Evolutionary conservation across 495 filamentous ascomycete genomes (phyloP), one percentile per base, ranked within the genome.

Genomic region (Cenococcum geophilum): DNA sequence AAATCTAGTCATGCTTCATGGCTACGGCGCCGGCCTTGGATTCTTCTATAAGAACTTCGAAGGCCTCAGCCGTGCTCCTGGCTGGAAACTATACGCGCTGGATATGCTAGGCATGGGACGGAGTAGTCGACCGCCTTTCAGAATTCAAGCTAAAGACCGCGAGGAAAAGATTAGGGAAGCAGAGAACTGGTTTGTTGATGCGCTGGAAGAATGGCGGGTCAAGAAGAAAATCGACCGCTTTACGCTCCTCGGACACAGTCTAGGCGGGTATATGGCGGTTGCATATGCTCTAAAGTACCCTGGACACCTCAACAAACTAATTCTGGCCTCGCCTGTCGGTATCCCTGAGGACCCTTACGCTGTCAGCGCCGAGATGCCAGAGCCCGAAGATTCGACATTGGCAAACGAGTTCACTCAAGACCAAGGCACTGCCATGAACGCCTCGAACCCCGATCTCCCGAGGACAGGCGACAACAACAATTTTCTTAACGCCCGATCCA

Each of bases 41-140:
- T 97, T 97, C 71, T 98, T 96, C 77, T 98, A 97, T 77, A 89
- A 91, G 73, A 97, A 97, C 69, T 97, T 95, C 58, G 93, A 97
- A 70, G 83, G 84, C 5, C 74, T 98, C 42, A 90, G 82, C 58
- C 83, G 91, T 11, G 72, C 82, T 2, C 76, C 79, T 55, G 90
- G 91, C 16, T 96, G 92, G 92, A 90, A 88, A 70, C 74, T 98
- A 20, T 96, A 89, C 71, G 89, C 92, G 3, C 76, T 98, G 23
- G 93, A 98, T 71, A 80, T 97, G 76, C 79, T 97, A 21, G 93
- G 93, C 57, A 97, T 97, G 88, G 93, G 93, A 56, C 84, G 93
- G 67, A 95, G 89, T 63, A 85, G 82, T 35, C 80, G 93, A 23
- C 95, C 95, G 12, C 74, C 83, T 0, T 98, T 97, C 77, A 83